Evolutionary conservation across 2,329 filamentous ascomycete species (phyloP), one percentile per base, ranked within the genome.

Genomic region (Ophiostoma quercus): DNA sequence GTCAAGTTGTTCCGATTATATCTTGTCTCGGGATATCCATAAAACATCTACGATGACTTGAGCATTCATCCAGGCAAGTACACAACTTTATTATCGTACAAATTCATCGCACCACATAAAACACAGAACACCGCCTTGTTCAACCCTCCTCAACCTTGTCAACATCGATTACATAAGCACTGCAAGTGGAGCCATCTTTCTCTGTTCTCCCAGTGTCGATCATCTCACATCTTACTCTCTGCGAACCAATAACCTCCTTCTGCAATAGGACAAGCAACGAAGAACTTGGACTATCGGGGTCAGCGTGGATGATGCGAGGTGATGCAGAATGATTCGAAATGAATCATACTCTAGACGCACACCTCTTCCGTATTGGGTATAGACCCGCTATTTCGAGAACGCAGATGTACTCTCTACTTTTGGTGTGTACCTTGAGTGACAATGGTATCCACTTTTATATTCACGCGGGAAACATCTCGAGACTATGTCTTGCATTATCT

Each of bases 331-430:
- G 73, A 74, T 51, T 65, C 72, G 62, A 69, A 72, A 74, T 74
- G 73, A 74, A 68, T 74, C 73, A 74, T 74, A 54, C 1, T 65
- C 62, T 74, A 73, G 29, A 29, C 29, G 1, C 71, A 74, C 73
- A 9, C 68, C 71, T n/a, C n/a, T 14, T 19, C 32, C 37, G 12
- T 12, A 68, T 67, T 41, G 11, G 60, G 29, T 16, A 22, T 71
- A 72, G 51, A 25, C 22, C 51, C 51, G n/a, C 12, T 14, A 12
- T 22, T 25, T 47, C 43, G 6, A 47, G 43, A 68, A 62, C 25
- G 32, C 9, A 4, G 1, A 65, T 41, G 67, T 67, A 67, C 70
- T 51, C 4, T 19, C 51, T 69, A 69, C 70, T 41, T 70, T 6
- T n/a, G 1, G 7, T 2, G 25, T 34, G 9, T 62, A 62, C 25